Percentiles rank a stretch among this genome's conserved stretches.
phyloP scores from a whole-genome alignment of 169 alveolate genomes.

The Miamiensis avidus region DNA sequence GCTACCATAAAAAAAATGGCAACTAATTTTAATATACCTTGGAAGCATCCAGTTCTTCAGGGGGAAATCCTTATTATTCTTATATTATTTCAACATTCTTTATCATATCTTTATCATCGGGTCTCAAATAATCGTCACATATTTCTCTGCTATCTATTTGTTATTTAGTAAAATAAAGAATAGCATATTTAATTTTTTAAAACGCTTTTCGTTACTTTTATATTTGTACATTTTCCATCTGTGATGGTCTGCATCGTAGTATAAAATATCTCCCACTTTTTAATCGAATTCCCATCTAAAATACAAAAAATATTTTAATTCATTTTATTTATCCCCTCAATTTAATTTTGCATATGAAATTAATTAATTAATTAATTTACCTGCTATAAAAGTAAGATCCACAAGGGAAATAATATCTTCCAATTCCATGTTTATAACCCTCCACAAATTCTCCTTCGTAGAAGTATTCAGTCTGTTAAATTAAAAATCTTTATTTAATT shows the following conservation, averaged over 20 bases:
- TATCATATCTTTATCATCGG: background rate
- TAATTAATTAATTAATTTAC: background rate
- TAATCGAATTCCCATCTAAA: constrained; percentile 28
- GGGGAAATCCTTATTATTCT: constrained; percentile 6
- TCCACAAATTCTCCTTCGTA: constrained; percentile 35
- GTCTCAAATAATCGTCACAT: background rate
- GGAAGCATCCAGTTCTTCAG: constrained; percentile 12
- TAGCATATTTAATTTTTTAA: too few relatives aligned
- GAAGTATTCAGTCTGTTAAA: background rate
- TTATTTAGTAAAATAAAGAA: too few relatives aligned
- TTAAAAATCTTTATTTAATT: too few relatives aligned
- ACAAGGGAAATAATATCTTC: constrained; percentile 20
- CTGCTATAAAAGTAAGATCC: constrained; percentile 28
- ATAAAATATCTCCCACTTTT: constrained; percentile 10
- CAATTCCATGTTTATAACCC: constrained; percentile 36
- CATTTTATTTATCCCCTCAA: too few relatives aligned
- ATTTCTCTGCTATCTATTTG: too few relatives aligned
- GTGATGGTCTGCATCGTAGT: constrained; percentile 20
- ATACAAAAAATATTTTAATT: too few relatives aligned
- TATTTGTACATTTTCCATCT: constrained; percentile 3
- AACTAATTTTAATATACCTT: background rate
- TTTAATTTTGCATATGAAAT: too few relatives aligned
- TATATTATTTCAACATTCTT: background rate
- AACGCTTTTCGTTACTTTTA: background rate
- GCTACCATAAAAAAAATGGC: background rate